These are phyloP conservation scores for Termitomyces sp. DNA, from an alignment of 768 basidiomycete species.

Conservation along the genomic window DNA sequence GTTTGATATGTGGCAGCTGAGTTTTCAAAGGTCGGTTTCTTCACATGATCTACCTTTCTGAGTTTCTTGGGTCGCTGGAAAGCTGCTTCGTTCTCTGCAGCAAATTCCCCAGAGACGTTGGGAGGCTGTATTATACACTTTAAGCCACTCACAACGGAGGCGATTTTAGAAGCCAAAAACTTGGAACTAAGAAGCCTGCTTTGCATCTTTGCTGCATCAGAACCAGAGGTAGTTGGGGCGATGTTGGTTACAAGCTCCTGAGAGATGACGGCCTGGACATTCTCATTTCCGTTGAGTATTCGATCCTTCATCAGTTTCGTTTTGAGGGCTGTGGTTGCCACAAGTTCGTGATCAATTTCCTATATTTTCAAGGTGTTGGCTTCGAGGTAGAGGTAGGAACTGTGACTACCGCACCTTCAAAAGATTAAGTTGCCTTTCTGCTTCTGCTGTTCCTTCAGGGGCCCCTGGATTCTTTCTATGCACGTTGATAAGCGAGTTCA, in stretches of 20 bases:
- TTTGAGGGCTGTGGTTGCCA: conserved; percentile 62
- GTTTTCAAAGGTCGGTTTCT: conserved; percentile 3
- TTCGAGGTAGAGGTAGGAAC: conserved; percentile 1
- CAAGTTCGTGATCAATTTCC: conserved; percentile 51
- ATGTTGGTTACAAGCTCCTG: conserved; percentile 37
- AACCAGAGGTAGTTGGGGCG: conserved; percentile 31
- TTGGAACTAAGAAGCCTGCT: conserved; percentile 76
- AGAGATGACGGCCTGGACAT: conserved; percentile 38
- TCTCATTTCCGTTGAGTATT: conserved; percentile 43
- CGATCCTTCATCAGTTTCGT: conserved; percentile 75
- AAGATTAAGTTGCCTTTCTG: conserved; percentile 55
- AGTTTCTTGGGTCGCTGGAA: conserved; percentile 18
- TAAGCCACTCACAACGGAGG: conserved; percentile 45
- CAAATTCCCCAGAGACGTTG: neutral
- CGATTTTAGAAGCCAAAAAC: conserved; percentile 56
- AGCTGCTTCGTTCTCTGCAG: conserved; percentile 9
- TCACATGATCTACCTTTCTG: conserved; percentile 16
- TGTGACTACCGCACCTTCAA: conserved; percentile 52
- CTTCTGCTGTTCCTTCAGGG: conserved; percentile 35
- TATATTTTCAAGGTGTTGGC: conserved; percentile 21
- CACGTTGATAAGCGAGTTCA: neutral
- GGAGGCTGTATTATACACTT: conserved; percentile 34
- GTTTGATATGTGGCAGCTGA: neutral
- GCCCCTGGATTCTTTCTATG: conserved; percentile 31
- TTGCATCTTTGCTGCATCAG: conserved; percentile 55